Percentiles rank a stretch among this genome's conserved stretches.
Conservation (phyloP, 495 filamentous ascomycete genomes). For the Aspergillus sclerotiicarbonarius region DNA sequence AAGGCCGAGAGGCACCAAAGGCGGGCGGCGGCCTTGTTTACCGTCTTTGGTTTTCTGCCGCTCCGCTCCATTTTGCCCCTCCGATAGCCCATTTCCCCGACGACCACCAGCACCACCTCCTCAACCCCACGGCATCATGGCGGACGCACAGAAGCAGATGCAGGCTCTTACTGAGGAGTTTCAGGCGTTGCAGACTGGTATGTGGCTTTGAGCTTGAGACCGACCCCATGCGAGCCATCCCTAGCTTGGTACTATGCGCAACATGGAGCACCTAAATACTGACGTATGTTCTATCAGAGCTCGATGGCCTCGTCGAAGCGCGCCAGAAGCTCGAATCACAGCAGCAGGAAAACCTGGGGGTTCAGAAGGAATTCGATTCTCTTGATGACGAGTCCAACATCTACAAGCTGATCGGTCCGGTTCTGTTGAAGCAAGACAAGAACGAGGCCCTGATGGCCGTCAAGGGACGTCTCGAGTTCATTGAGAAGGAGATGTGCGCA, state of each 20-base stretch:
- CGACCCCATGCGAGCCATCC: background rate
- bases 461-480: conserved; percentile 85
- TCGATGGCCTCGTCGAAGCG: conserved; percentile 71
- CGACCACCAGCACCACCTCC: conserved; percentile 16
- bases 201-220: conserved; percentile 1
- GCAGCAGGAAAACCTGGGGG: conserved; percentile 84
- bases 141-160: conserved; percentile 60
- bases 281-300: conserved; percentile 51
- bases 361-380: conserved; percentile 85
- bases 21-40: conserved; percentile 17
- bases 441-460: conserved; percentile 85
- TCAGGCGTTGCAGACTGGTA: conserved; percentile 80
- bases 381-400: conserved; percentile 80
- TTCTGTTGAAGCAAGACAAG: conserved; percentile 92
- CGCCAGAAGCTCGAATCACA: conserved; percentile 93
- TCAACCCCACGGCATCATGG: conserved; percentile 34
- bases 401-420: conserved; percentile 92
- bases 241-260: background rate
- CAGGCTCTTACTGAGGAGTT: conserved; percentile 86
- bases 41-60: conserved; percentile 18
- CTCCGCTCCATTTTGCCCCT: conserved; percentile 18
- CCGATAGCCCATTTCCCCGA: conserved; percentile 13
- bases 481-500: conserved; percentile 86
- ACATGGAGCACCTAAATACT: background rate
- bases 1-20: conserved; percentile 10